Base-by-base conservation (phyloP, 2,329 filamentous ascomycete genomes). In the Cytospora mali region DNA sequence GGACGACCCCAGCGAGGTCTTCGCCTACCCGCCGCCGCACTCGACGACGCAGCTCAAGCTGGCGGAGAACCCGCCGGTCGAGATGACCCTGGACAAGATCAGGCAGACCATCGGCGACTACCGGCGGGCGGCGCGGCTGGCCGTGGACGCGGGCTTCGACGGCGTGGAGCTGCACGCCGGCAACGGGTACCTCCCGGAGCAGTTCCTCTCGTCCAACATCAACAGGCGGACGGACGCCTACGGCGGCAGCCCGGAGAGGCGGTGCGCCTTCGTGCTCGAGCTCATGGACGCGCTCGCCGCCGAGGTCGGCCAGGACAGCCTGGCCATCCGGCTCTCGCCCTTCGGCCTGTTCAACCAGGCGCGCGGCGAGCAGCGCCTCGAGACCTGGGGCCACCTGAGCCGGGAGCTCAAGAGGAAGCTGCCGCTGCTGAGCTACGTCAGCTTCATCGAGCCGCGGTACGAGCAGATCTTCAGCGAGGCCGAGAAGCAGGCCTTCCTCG, bases 141-240 rank as follows among this genome's bases (percentile, higher is more conserved):
- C 85, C 0, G 76, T 88, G 29, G 79, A 81, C 55, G 79, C 78
- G 57, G 84, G 84, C 0, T 86, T 82, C 33, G 75, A 79, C 56
- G 76, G 76, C 5, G 71, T 79, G 1, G 77, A 79, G 66, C 65
- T 79, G 23, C 77, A 79, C 51, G 74, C 69, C 6, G 76, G 69
- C 42, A 77, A 77, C 35, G 75, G 76, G 14, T 77, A 77, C 51
- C 68, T 77, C 5, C 73, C 82, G 25, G 82, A 85, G 60, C 82
- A 85, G 67, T 87, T 86, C 72, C 75, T 81, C 6, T 82, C 84
- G 65, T 79, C 81, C 64, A 79, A 75, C 16, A 73, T 76, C 67
- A 88, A 88, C 74, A 76, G 76, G 56, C 77, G 85, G 1, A 83
- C 79, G 0, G 83, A 86, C 67, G 68, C 77, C 48, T 85, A 83